Conservation (phyloP, 2,329 filamentous ascomycete genomes). For the Blastomyces silverae region DNA sequence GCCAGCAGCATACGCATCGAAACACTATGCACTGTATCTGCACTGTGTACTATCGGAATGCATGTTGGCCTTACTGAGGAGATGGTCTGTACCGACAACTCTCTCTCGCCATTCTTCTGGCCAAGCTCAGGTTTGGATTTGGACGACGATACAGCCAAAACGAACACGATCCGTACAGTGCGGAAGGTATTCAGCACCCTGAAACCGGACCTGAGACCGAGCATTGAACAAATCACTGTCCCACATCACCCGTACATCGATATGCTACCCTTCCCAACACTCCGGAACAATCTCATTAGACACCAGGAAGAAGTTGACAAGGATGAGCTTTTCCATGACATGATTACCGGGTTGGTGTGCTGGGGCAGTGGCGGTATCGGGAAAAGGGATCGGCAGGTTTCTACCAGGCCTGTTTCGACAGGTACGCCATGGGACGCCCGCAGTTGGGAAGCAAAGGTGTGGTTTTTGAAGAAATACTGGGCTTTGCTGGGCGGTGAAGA, state of each 20-base stretch:
- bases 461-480: not conserved
- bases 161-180: not conserved
- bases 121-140: not conserved
- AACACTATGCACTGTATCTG: not conserved
- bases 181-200: not conserved
- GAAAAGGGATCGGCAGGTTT: not conserved
- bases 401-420: not conserved
- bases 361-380: not conserved
- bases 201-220: not conserved
- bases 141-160: not conserved
- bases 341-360: not conserved
- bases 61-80: not conserved
- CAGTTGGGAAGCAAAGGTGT: not conserved
- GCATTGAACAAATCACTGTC: not conserved
- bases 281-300: not conserved
- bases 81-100: not conserved
- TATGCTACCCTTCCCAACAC: not conserved
- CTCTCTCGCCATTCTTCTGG: not conserved
- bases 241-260: not conserved
- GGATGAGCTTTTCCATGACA: not conserved
- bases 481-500: not conserved
- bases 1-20: not conserved
- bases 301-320: not conserved
- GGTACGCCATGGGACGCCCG: not conserved
- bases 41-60: not conserved